Evolutionary conservation across 352 stramenopile genomes (phyloP), one percentile per base, ranked within the genome.

Genomic region (Phytophthora podocarpi): DNA sequence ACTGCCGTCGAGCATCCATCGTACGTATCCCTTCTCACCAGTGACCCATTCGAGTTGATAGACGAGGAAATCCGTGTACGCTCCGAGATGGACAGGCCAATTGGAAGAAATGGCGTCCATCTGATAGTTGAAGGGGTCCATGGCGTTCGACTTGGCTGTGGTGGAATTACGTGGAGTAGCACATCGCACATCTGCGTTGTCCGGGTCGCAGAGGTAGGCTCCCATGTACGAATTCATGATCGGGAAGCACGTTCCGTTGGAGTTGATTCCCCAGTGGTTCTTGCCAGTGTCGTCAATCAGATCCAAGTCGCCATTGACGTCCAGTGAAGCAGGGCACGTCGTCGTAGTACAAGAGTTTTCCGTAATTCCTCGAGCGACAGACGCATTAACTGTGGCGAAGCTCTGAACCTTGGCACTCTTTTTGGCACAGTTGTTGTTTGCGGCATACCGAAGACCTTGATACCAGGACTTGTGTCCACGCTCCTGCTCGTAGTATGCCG

Each of bases 21-120:
- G 69, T 1, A 78, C 42, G 40, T 82, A 77, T 7, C 69, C 72
- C 2, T 74, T 57, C 20, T 49, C 51, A 18, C 72, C 65, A 1
- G 56, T 81, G 8, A 85, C 66, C 70, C 70, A 79, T 58, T 79
- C 70, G 1, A 79, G 23, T 13, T 79, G 70, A n/a, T 79, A 79
- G 23, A 53, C 48, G n/a, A 80, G 28, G 54, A 72, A 94, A 53
- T 72, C 91, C 56, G 72, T 86, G 78, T 92, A 93, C 47, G 60
- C 93, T 23, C 65, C 70, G 2, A 80, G 49, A 36, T 80, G 84
- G 4, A 98, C 55, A 9, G 87, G 78, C 65, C 89, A 90, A 51
- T 96, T 94, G 16, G 84, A 70, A 85, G 35, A 95, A 15, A 78
- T 68, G 9, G 70, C 70, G 37, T 78, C 70, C 70, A 78, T 76